phyloP scores from a whole-genome alignment of 306 rosid genomes.

The Ormosia semicastrata region DNA sequence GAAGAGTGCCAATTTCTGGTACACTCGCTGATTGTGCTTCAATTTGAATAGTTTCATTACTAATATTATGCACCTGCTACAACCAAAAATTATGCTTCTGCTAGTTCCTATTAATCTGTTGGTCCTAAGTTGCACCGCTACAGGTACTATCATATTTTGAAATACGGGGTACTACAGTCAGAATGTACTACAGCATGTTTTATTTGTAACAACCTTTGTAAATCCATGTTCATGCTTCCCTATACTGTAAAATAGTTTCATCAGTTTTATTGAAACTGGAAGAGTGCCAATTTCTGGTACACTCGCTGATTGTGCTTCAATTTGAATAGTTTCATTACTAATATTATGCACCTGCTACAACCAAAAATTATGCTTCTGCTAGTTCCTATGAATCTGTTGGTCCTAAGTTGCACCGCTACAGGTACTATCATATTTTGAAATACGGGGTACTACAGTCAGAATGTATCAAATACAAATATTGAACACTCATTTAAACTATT shows the following conservation, averaged over 20 bases:
- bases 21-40: slow-evolving; percentile 17
- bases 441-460: no score
- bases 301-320: slow-evolving; percentile 22
- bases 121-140: background rate
- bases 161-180: no score
- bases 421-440: no score
- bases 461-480: no score
- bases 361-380: background rate
- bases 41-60: background rate
- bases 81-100: background rate
- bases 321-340: background rate
- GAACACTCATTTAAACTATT: no score
- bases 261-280: slow-evolving; percentile 21
- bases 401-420: background rate
- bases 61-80: background rate
- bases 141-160: no score
- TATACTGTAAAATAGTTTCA: slow-evolving; percentile 15
- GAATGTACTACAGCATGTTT: background rate
- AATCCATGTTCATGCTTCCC: slow-evolving; percentile 4
- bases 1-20: slow-evolving; percentile 10
- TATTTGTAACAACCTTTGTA: slow-evolving; percentile 12
- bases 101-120: background rate
- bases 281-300: slow-evolving; percentile 9
- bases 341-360: background rate
- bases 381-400: background rate